A percentile compares a stretch with the other conserved stretches of the same genome.
These are phyloP conservation scores for Leishmania lainsoni DNA, from an alignment of 208 protist genomes.

Conservation along the genomic window DNA sequence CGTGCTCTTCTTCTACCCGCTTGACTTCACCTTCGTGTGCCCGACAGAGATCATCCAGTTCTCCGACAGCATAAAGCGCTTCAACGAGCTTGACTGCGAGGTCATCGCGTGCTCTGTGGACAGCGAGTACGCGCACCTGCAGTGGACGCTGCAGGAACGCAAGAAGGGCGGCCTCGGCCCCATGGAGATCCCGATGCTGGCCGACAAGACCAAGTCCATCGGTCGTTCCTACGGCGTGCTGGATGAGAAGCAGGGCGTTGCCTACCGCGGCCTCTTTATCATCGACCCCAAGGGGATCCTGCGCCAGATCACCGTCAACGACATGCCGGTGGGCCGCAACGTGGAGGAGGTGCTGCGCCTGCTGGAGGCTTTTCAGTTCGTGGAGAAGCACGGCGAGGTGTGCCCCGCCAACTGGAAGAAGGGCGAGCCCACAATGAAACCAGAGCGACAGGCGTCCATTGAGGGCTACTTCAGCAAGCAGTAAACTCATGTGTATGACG, in stretches of 20 bases:
- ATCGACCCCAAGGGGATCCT: conserved; percentile 94
- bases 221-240: conserved; percentile 93
- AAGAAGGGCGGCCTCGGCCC: conserved; percentile 97
- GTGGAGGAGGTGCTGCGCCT: conserved; percentile 96
- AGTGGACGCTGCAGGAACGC: conserved; percentile 95
- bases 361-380: conserved; percentile 96
- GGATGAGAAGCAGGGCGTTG: conserved; percentile 87
- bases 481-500: neutral
- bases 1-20: conserved; percentile 97
- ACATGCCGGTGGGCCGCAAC: conserved; percentile 95
- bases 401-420: conserved; percentile 96
- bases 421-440: conserved; percentile 91
- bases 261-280: conserved; percentile 95
- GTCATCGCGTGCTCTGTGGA: conserved; percentile 94
- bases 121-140: conserved; percentile 96
- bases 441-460: conserved; percentile 88
- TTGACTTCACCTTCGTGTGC: conserved; percentile 98
- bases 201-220: conserved; percentile 95
- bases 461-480: conserved; percentile 86
- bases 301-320: conserved; percentile 95
- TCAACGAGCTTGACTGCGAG: conserved; percentile 87
- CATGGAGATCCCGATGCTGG: conserved; percentile 96
- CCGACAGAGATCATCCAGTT: conserved; percentile 97
- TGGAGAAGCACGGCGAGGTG: conserved; percentile 95
- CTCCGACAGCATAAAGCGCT: conserved; percentile 92